Conservation (phyloP, 2,329 filamentous ascomycete species). For the Colletotrichum euphorbiae region DNA sequence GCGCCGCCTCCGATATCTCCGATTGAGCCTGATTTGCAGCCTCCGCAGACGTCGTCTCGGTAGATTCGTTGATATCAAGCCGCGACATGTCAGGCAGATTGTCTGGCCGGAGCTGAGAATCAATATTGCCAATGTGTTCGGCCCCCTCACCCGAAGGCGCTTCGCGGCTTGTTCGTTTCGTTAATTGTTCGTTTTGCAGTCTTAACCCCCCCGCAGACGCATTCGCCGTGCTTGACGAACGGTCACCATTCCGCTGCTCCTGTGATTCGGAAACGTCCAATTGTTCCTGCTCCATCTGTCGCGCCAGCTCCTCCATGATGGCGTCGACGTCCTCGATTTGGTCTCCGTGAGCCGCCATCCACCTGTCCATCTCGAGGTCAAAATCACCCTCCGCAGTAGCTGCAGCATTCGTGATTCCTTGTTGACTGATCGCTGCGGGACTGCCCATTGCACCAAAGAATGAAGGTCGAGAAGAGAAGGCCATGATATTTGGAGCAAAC, state of each 20-base stretch:
- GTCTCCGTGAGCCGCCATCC: constrained; percentile 53
- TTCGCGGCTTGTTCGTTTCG: background rate
- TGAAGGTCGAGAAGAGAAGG: background rate
- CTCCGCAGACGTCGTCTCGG: background rate
- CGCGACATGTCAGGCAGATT: constrained; percentile 10
- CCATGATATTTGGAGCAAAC: background rate
- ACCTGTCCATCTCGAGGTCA: constrained; percentile 54
- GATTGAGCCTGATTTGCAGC: constrained; percentile 9
- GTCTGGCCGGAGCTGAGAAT: background rate
- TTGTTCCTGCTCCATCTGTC: constrained; percentile 49
- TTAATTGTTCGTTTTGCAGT: background rate
- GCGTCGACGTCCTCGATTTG: constrained; percentile 55
- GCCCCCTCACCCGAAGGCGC: too few species aligned
- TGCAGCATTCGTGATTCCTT: background rate
- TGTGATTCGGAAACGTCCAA: too few species aligned
- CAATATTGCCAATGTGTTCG: too few species aligned
- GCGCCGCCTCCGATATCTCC: constrained; percentile 56
- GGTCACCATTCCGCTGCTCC: too few species aligned
- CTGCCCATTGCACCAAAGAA: background rate
- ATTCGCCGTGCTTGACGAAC: too few species aligned
- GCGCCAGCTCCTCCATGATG: constrained; percentile 57
- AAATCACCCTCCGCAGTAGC: constrained; percentile 50
- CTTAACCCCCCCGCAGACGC: too few species aligned
- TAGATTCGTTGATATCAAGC: background rate
- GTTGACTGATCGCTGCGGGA: background rate